These are phyloP conservation scores for Lagenidium sp. DNA, from an alignment of 352 stramenopile genomes.

Conservation along the genomic window DNA sequence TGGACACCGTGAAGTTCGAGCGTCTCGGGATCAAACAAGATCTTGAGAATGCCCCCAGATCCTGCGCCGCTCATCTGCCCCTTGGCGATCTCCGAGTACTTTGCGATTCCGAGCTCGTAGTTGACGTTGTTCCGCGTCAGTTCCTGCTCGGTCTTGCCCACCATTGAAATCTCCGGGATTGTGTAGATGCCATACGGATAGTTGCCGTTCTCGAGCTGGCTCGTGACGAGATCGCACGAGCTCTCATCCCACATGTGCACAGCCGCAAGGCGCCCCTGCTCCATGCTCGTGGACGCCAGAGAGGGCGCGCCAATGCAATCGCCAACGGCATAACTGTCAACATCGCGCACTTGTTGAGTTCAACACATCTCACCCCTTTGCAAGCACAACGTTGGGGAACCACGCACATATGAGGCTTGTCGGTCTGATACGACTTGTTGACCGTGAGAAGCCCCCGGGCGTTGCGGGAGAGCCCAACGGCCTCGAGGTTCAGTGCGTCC, in stretches of 20 bases:
- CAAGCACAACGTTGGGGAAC: not conserved
- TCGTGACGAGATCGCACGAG: slow-evolving; percentile 37
- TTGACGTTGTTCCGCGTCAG: slow-evolving; percentile 71
- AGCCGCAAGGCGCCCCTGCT: slow-evolving; percentile 76
- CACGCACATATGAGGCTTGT: slow-evolving; percentile 64
- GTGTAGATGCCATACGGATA: slow-evolving; percentile 91
- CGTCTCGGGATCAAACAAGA: slow-evolving; percentile 76
- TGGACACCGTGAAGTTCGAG: slow-evolving; percentile 84
- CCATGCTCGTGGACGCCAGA: slow-evolving; percentile 86
- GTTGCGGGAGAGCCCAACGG: slow-evolving; percentile 67
- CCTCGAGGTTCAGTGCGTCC: slow-evolving; percentile 76
- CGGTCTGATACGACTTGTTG: slow-evolving; percentile 86
- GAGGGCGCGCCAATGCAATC: slow-evolving; percentile 85
- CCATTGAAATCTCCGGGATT: slow-evolving; percentile 88
- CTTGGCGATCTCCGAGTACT: slow-evolving; percentile 85
- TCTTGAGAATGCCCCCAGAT: slow-evolving; percentile 80
- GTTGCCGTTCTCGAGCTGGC: slow-evolving; percentile 65
- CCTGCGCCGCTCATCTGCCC: slow-evolving; percentile 84
- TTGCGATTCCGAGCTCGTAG: slow-evolving; percentile 84
- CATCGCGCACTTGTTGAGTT: no score
- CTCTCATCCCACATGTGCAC: slow-evolving; percentile 79
- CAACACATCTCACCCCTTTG: not conserved
- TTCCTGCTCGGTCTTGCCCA: slow-evolving; percentile 85
- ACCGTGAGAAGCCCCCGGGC: slow-evolving; percentile 76
- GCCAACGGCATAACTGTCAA: slow-evolving; percentile 67